Evolutionary conservation across 768 basidiomycete genomes (phyloP), one percentile per base, ranked within the genome.

Genomic region (Cystobasidium ongulense): DNA sequence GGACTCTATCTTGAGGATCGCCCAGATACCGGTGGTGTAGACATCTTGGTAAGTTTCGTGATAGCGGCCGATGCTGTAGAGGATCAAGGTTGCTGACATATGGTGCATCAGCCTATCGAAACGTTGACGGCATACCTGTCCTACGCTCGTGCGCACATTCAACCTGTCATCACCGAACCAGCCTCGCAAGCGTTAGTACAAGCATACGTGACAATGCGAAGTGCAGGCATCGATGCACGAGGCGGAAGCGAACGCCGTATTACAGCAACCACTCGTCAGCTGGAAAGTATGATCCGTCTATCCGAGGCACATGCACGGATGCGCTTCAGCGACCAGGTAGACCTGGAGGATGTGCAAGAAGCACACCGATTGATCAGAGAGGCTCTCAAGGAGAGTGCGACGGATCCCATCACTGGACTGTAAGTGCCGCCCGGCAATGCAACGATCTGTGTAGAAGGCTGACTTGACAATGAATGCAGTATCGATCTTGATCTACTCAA

Each of bases 301-400:
- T 89, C 90, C 0, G 96, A 99, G 82, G 96, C 90, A 0, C 96
- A 99, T 80, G 94, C 96, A 2, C 86, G 94, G 36, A 97, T 98
- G 96, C 87, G 93, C 0, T 89, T 96, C 81, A 89, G 89, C 23
- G 84, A 87, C n/a, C 85, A 86, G 65, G 95, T 99, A 43, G 91
- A 94, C 79, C 82, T 90, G 54, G 82, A 84, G 67, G 96, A 98
- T 79, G 96, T 98, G 35, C 84, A 85, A 75, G 96, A 98, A 81
- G 93, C 95, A 0, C 88, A 86, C 78, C 85, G 96, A n/a, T 86
- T 99, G 77, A 98, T 99, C 89, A 88, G 91, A 57, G 92, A 95
- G 80, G 96, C 95, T 2, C 90, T 99, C 82, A 87, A 91, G 78
- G 92, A 94, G 75, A 88, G 88, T 75, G 92, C 92, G 46, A 94